Evolutionary conservation across 2,329 filamentous ascomycete genomes (phyloP), one percentile per base, ranked within the genome.

Genomic region (Cordyceps cateniannulata): DNA sequence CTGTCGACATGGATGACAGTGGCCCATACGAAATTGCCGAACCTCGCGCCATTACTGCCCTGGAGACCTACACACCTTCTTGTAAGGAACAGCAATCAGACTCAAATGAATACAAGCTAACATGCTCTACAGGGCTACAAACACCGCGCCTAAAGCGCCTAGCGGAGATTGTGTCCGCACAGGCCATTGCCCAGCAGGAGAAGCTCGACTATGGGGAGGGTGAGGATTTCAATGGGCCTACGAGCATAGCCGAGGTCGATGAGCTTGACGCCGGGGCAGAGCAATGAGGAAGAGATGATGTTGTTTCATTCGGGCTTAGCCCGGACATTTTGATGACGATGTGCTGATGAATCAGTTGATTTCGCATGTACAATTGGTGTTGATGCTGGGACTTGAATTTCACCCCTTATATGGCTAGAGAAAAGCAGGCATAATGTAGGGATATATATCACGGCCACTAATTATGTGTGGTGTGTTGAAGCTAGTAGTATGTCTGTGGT

Each of bases 11-110:
- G 93, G 95, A 99, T 71, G 95, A 99, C 77, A 96, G 91, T 68
- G 95, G 95, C 25, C 95, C 93, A 27, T 99, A 99, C 71, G 95
- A 98, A 76, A 99, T 99, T 74, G 95, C 95, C 16, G 95, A 99
- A 75, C 95, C 95, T 29, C 85, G 95, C 72, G 90, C 91, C 59
- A 99, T 99, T 70, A 97, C 93, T 3, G 95, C 95, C 58, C 79
- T 99, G 66, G 95, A 99, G 79, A 99, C 95, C 16, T 99, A 99
- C 73, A 98, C 95, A 55, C 95, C 95, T 65, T 96, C 93, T 67
- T 99, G 93, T 95, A 82, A 83, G 90, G 70, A 45, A 22, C 16
- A 8, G 20, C n/a, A 5, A 5, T 25, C 49, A n/a, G 27, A 1
- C 20, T 8, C 32, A 1, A 16, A 8, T 20, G 9, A 22, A 20